Base-by-base conservation (phyloP, 1,139 yeast species). In the Meyerozyma guilliermondii region DNA sequence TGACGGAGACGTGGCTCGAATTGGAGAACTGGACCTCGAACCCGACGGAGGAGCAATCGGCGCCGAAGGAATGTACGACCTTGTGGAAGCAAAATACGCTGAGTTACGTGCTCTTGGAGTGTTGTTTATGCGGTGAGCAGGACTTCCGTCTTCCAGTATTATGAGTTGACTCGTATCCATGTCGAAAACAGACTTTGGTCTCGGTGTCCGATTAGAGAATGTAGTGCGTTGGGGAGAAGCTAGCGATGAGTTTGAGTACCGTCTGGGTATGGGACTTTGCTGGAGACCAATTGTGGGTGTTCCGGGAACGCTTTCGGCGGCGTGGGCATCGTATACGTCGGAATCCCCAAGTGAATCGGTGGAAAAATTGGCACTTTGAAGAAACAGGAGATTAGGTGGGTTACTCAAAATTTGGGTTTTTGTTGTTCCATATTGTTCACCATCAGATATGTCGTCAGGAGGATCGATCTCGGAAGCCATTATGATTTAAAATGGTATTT, bases 361-460 rank as follows among this genome's bases (percentile, higher is more conserved):
- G n/a, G 74, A 69, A 51, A 71, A 71, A 51, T 71, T 71, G 36
- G 74, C 68, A 46, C 74, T 68, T 10, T 69, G 24, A 18, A 33
- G 36, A 17, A 33, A 33, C 24, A n/a, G 24, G 36, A 33, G 36
- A 14, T 33, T 13, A 3, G 36, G 36, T 3, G 36, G 16, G 13
- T 33, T 17, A n/a, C 24, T 23, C 11, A 33, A 10, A 14, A 4
- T 13, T 13, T 13, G 18, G 10, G 10, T 5, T 13, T 14, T 11
- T 29, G 33, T 14, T 29, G n/a, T 7, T 16, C 14, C 33, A 9
- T 29, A 6, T 7, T 13, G 33, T 6, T 9, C 14, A 18, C 16
- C 14, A 9, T 29, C 33, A 29, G 10, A 13, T n/a, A 13, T 16
- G 18, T 29, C 18, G 7, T 29, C 33, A 14, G 16, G 33, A 13